phyloP scores from a whole-genome alignment of 2,329 filamentous ascomycete species.

The Dactylellina leptospora region DNA sequence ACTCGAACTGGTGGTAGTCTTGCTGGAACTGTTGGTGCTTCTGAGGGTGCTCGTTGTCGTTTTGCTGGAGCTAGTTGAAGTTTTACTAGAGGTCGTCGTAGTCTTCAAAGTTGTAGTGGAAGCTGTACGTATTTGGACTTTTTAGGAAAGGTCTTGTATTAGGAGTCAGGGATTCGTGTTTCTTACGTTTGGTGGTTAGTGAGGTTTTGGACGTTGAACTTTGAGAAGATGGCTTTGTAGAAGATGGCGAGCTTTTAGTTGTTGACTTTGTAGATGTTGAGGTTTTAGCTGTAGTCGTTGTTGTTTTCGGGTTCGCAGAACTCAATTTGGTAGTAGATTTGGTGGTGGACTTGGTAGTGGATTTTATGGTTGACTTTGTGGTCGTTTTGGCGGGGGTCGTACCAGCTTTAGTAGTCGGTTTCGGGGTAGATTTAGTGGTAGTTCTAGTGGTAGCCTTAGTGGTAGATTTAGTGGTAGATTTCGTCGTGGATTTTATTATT shows the following conservation, averaged over 20 bases:
- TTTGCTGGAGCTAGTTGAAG: neutral
- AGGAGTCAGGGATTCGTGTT: too few relatives aligned
- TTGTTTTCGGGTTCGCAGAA: slow-evolving; percentile 3
- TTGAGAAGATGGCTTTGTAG: too few relatives aligned
- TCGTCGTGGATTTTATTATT: neutral
- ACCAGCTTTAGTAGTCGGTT: neutral
- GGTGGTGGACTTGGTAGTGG: neutral
- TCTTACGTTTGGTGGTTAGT: too few relatives aligned
- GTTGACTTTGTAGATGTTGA: neutral
- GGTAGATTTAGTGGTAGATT: slow-evolving; percentile 1
- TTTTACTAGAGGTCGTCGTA: neutral
- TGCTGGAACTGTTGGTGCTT: neutral
- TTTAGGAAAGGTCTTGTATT: too few relatives aligned
- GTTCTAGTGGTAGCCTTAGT: slow-evolving; percentile 5
- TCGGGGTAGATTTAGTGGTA: slow-evolving; percentile 6
- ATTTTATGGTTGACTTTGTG: neutral
- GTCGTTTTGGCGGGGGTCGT: slow-evolving; percentile 8
- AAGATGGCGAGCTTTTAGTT: too few relatives aligned
- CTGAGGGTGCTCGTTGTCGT: neutral
- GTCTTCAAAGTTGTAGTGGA: slow-evolving; percentile 15
- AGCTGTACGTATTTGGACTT: too few relatives aligned
- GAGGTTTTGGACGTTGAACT: too few relatives aligned
- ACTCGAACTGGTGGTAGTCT: neutral
- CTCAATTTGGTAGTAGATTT: neutral
- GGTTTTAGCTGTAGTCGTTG: slow-evolving; percentile 1